phyloP scores from a whole-genome alignment of 2,329 filamentous ascomycete species.

The Ilyonectria destructans region DNA sequence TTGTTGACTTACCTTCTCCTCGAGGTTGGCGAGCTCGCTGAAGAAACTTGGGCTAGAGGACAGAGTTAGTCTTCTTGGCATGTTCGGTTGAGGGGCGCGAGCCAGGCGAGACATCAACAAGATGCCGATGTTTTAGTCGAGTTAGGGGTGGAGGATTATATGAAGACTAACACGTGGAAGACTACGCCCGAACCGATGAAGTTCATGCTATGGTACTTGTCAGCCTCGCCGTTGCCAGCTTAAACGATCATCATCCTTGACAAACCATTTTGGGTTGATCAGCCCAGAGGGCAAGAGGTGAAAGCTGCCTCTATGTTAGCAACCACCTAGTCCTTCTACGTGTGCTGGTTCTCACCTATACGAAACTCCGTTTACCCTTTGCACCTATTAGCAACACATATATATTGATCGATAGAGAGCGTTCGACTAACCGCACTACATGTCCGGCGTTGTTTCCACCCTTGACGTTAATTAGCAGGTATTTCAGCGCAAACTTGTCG shows the following conservation, averaged over 20 bases:
- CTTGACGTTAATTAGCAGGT: conserved; percentile 43
- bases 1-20: no score
- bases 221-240: conserved; percentile 29
- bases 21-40: conserved; percentile 3
- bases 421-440: conserved; percentile 29
- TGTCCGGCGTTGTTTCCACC: conserved; percentile 50
- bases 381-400: conserved; percentile 31
- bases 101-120: conserved; percentile 43
- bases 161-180: conserved; percentile 69
- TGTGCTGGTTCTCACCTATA: conserved; percentile 52
- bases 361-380: conserved; percentile 53
- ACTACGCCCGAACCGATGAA: conserved; percentile 81
- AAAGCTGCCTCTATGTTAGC: conserved; percentile 61
- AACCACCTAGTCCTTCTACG: conserved; percentile 30
- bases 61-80: conserved; percentile 44
- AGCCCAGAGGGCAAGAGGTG: conserved; percentile 80
- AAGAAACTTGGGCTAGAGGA: conserved; percentile 57
- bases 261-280: conserved; percentile 73
- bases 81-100: conserved; percentile 40
- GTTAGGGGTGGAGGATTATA: conserved; percentile 29
- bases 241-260: conserved; percentile 32
- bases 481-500: conserved; percentile 38
- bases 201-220: conserved; percentile 67
- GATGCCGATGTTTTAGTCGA: conserved; percentile 35
- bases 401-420: conserved; percentile 13